Base-by-base conservation (phyloP, 768 basidiomycete genomes). In the Termitomyces sp. region DNA sequence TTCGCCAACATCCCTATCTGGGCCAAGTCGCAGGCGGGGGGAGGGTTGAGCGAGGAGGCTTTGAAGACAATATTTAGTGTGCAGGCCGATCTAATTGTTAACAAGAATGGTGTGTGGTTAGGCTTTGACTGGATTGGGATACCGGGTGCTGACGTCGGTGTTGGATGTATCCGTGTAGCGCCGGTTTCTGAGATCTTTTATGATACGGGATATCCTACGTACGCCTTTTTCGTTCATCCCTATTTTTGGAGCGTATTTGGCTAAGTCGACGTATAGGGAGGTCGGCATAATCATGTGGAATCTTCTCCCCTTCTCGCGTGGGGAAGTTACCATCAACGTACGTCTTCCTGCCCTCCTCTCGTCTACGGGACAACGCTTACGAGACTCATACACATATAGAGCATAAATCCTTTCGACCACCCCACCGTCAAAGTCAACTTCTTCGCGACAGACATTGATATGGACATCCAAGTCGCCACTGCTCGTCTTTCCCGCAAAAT, bases 241-340 rank as follows among this genome's bases (percentile, higher is more conserved):
- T 13, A 9, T 13, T 37, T 10, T 20, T 7, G 53, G 57, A 18
- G 32, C 43, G 27, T 30, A 5, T 27, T 51, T 57, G 34, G 20
- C 6, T 40, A 18, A 20, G 32, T 9, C 18, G 18, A 9, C 8
- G 2, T 55, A 22, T 54, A 80, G 79, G 49, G 73, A 68, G 9
- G 57, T 83, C 16, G 82, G 82, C 2, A 76, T 84, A 50, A 71
- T 74, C 56, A 73, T 77, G 69, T 85, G 83, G 82, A 75, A 76
- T 53, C 73, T 85, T 18, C 73, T 85, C 4, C 82, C 82, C 1
- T 84, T 83, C 70, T 79, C 79, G 66, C 69, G 82, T 26, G 83
- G 83, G 7, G 74, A 64, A n/a, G 78, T 83, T 30, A 71, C 70
- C 49, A 78, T 83, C 62, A 76, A 69, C 7, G 80, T 82, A 36